Percentiles rank a stretch among this genome's conserved stretches.
Evolutionary conservation across 352 stramenopile genomes (phyloP).

Genomic region (Phytophthora cactorum): DNA sequence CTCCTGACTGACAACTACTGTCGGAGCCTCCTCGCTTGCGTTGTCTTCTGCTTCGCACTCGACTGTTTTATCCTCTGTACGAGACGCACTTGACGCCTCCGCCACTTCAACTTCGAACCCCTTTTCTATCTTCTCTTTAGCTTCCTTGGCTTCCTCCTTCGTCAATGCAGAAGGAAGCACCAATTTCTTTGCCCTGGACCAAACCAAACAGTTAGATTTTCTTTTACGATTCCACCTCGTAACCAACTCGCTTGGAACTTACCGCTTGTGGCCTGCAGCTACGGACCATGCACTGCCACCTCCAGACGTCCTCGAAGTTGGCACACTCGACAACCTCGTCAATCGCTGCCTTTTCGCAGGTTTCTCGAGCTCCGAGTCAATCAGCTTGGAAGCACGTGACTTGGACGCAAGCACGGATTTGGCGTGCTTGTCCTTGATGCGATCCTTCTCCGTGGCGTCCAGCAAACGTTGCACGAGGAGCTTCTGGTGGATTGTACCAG

Average conservation of each 20-base stretch:
- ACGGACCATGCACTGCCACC: conserved; percentile 25
- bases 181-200: conserved; percentile 19
- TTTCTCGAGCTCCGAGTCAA: conserved; percentile 36
- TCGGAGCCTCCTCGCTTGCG: conserved; percentile 4
- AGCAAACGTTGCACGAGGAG: conserved; percentile 82
- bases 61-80: not conserved
- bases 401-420: conserved; percentile 78
- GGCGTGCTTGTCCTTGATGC: conserved; percentile 83
- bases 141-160: conserved; percentile 36
- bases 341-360: conserved; percentile 30
- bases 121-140: conserved; percentile 48
- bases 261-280: conserved; percentile 30
- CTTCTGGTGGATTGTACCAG: conserved; percentile 77
- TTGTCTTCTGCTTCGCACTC: not conserved
- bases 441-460: conserved; percentile 75
- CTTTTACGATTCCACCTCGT: not conserved
- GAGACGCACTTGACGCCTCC: not conserved
- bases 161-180: conserved; percentile 46
- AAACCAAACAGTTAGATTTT: conserved; percentile 10
- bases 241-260: conserved; percentile 7
- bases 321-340: conserved; percentile 17
- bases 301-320: conserved; percentile 12
- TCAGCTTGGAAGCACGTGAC: conserved; percentile 68
- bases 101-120: conserved; percentile 32
- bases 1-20: conserved; percentile 1